Percentiles rank a stretch among this genome's conserved stretches.
phyloP scores from a whole-genome alignment of 129 eudicot species.

The Saposhnikovia divaricata region DNA sequence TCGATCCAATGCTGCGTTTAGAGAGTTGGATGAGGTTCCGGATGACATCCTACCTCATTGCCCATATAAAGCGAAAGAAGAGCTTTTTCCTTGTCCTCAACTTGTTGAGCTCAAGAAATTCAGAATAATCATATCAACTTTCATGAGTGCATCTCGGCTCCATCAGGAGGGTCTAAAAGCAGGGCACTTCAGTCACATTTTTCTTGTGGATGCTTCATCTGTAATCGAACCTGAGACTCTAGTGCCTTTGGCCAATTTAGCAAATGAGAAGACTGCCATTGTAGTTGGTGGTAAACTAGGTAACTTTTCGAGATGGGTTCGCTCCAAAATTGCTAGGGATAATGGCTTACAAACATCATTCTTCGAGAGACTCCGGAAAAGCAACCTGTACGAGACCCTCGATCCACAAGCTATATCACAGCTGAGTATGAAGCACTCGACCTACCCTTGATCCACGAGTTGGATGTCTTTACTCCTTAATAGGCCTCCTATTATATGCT shows the following conservation, averaged over 20 bases:
- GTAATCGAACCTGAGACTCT: conserved; percentile 22
- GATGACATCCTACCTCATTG: neutral
- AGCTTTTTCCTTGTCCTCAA: neutral
- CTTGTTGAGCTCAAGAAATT: neutral
- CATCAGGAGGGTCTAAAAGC: conserved; percentile 16
- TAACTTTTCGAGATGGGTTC: neutral
- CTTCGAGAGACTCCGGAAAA: neutral
- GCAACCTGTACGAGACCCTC: neutral
- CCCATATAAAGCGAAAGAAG: neutral
- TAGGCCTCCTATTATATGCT: no score
- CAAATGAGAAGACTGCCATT: neutral
- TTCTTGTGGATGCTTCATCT: conserved; percentile 26
- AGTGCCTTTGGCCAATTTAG: conserved; percentile 17
- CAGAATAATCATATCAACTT: neutral
- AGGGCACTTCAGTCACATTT: conserved; percentile 30
- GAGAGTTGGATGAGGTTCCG: neutral
- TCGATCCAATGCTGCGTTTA: neutral
- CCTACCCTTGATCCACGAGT: neutral
- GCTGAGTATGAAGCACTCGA: neutral
- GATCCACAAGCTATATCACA: neutral
- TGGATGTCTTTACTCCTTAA: no score
- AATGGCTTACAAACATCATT: neutral
- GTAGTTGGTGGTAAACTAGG: neutral
- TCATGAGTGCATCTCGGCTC: conserved; percentile 1
- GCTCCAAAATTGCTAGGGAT: neutral